Conservation (phyloP, 305 asterid species). For the Fraxinus dipetala region DNA sequence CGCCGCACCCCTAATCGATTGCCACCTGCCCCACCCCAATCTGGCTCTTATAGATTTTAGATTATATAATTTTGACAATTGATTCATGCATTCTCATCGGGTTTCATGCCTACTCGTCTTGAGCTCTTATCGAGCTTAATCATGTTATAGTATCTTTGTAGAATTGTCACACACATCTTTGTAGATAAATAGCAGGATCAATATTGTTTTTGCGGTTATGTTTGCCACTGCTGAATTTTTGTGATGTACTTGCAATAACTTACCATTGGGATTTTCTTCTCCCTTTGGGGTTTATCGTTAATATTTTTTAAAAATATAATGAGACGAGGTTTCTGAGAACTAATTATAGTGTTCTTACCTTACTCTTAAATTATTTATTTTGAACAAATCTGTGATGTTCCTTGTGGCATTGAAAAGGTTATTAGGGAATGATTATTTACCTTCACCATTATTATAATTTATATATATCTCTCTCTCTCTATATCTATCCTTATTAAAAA, state of each 20-base stretch:
- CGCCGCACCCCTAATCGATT: conserved; percentile 89
- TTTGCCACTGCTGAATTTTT: conserved; percentile 41
- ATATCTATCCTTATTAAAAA: too few relatives aligned
- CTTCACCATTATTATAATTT: not conserved
- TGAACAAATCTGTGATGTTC: not conserved
- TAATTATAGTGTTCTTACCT: not conserved
- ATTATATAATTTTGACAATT: conserved; percentile 35
- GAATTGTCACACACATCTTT: conserved; percentile 40
- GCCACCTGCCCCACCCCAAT: conserved; percentile 89
- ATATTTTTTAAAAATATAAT: not conserved
- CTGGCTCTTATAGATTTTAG: conserved; percentile 76
- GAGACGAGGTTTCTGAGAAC: not conserved
- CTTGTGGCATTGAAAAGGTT: not conserved
- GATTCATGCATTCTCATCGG: conserved; percentile 51
- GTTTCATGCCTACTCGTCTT: conserved; percentile 30
- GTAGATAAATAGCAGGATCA: conserved; percentile 53
- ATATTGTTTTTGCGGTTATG: conserved; percentile 23
- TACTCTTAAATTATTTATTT: not conserved
- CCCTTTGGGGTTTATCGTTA: not conserved
- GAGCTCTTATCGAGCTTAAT: conserved; percentile 41
- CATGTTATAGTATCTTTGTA: conserved; percentile 41
- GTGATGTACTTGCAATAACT: conserved; percentile 25
- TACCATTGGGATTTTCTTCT: not conserved
- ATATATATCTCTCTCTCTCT: too few relatives aligned
- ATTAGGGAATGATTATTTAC: not conserved